These are phyloP conservation scores for Russula earlei DNA, from an alignment of 768 basidiomycete species.

Conservation along the genomic window DNA sequence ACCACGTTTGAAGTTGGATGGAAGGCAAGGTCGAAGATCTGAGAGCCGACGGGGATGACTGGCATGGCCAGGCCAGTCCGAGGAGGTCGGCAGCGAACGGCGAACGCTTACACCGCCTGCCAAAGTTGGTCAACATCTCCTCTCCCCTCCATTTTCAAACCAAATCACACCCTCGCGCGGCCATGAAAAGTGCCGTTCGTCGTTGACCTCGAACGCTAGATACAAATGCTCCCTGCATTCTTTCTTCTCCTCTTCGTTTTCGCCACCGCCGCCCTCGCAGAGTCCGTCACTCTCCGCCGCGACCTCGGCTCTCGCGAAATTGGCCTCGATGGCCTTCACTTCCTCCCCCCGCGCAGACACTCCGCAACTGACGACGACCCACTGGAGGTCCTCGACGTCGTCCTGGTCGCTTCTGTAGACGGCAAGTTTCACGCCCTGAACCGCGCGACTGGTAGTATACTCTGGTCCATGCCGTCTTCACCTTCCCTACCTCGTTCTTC, in stretches of 20 bases:
- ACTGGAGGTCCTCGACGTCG: constrained; percentile 65
- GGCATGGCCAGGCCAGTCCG: constrained; percentile 35
- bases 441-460: constrained; percentile 64
- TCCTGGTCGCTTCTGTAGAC: constrained; percentile 88
- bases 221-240: constrained; percentile 17
- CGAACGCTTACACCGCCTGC: too few relatives aligned
- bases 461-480: constrained; percentile 83
- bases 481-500: constrained; percentile 27
- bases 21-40: constrained; percentile 86
- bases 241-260: constrained; percentile 20
- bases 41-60: constrained; percentile 60
- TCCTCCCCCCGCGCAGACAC: constrained; percentile 16
- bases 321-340: constrained; percentile 9
- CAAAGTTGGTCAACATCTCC: too few relatives aligned
- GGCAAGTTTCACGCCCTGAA: constrained; percentile 93
- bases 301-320: constrained; percentile 1
- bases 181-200: background rate
- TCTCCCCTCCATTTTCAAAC: too few relatives aligned
- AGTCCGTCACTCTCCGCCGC: constrained; percentile 22
- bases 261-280: constrained; percentile 22
- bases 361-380: constrained; percentile 28
- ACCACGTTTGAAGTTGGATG: constrained; percentile 67
- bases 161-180: too few relatives aligned
- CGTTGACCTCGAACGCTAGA: background rate
- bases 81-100: background rate